Conservation (phyloP, 1,284 basidiomycete genomes). For the Moesziomyces antarcticus region DNA sequence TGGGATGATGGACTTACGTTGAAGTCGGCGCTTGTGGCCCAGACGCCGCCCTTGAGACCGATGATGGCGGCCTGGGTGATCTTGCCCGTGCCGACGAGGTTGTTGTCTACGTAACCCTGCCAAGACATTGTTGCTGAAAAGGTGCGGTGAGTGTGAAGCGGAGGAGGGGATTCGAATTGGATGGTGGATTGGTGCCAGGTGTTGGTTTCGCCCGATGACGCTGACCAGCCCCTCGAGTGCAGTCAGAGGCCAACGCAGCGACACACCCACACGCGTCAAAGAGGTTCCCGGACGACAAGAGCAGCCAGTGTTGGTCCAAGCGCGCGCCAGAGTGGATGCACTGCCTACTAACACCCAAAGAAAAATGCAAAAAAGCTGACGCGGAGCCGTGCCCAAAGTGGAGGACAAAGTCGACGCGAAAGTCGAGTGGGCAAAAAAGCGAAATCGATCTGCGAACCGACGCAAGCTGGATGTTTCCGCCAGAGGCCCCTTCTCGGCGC, state of each 20-base stretch:
- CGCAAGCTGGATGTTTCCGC: not conserved
- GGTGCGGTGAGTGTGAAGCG: slow-evolving; percentile 1
- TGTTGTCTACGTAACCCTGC: slow-evolving; percentile 85
- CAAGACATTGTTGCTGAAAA: slow-evolving; percentile 52
- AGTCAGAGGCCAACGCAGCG: not conserved
- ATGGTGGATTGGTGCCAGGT: not conserved
- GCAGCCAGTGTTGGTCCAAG: slow-evolving; percentile 7
- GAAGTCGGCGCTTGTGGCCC: slow-evolving; percentile 83
- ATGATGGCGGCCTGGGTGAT: slow-evolving; percentile 84
- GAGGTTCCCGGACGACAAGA: slow-evolving; percentile 15
- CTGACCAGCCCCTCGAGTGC: too few relatives aligned
- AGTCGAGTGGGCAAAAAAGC: not conserved
- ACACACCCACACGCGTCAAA: not conserved
- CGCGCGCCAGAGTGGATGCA: not conserved
- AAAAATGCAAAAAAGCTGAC: slow-evolving; percentile 4
- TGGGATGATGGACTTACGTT: slow-evolving; percentile 70
- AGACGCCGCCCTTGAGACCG: slow-evolving; percentile 85
- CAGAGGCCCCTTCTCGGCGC: too few relatives aligned
- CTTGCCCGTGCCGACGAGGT: slow-evolving; percentile 82
- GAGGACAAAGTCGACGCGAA: not conserved
- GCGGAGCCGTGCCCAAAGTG: not conserved
- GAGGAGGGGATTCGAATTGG: not conserved
- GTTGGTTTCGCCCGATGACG: slow-evolving; percentile 11
- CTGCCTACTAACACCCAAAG: not conserved
- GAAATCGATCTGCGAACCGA: not conserved